Evolutionary conservation across 345 rosid genomes (phyloP).

Genomic region (Cochlearia excelsa): DNA sequence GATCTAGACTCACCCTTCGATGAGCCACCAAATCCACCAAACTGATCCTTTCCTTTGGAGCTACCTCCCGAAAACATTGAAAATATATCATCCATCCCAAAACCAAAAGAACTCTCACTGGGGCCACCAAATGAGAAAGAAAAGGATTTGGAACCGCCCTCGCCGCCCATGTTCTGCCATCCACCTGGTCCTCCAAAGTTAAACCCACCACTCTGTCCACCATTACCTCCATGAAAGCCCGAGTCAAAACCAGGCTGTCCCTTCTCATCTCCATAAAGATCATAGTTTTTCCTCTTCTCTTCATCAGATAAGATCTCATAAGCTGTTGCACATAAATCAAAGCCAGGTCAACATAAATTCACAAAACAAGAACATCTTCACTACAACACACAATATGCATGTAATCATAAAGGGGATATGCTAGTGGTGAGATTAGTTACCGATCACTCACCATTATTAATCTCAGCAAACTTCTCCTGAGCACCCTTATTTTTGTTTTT

Average conservation of each 20-base stretch:
- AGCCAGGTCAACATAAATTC: not conserved
- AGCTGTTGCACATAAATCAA: slow-evolving; percentile 50
- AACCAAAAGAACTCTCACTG: slow-evolving; percentile 50
- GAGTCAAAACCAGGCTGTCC: slow-evolving; percentile 78
- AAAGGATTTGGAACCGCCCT: slow-evolving; percentile 58
- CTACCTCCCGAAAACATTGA: slow-evolving; percentile 55
- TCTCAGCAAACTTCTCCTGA: slow-evolving; percentile 84
- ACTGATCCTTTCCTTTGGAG: slow-evolving; percentile 37
- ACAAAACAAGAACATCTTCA: slow-evolving; percentile 9
- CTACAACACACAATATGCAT: not conserved
- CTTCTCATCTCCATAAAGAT: slow-evolving; percentile 81
- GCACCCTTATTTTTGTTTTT: slow-evolving; percentile 84
- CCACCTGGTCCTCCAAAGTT: slow-evolving; percentile 59
- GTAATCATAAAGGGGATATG: not conserved
- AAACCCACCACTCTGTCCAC: slow-evolving; percentile 65
- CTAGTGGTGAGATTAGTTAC: slow-evolving; percentile 12
- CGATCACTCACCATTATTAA: slow-evolving; percentile 63
- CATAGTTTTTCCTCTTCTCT: slow-evolving; percentile 83
- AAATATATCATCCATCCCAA: slow-evolving; percentile 65
- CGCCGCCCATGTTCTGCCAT: slow-evolving; percentile 70
- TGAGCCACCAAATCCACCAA: slow-evolving; percentile 47
- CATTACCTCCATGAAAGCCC: slow-evolving; percentile 58
- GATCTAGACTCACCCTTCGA: slow-evolving; percentile 49
- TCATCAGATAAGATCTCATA: slow-evolving; percentile 91
- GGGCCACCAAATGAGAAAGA: slow-evolving; percentile 77